Evolutionary conservation across 495 filamentous ascomycete species (phyloP), one percentile per base, ranked within the genome.

Genomic region (Aspergillus diversus): DNA sequence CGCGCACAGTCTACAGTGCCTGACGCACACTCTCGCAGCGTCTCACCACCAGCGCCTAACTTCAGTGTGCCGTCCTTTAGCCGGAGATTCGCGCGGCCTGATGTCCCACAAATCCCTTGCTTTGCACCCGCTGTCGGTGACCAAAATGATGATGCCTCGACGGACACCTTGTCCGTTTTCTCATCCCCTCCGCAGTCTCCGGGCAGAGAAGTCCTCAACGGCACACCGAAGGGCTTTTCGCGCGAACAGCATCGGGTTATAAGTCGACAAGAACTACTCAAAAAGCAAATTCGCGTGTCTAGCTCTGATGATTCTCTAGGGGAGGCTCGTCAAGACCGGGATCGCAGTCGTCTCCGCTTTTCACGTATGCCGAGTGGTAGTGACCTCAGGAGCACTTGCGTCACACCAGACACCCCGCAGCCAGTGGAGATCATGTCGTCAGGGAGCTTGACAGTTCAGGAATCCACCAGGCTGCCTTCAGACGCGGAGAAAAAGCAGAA

Each of bases 21-120:
- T 13, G 75, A 80, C 21, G 49, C 66, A 7, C 48, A 71, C 1
- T 47, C 68, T n/a, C 73, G 74, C 46, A 68, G 77, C 59, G 63
- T 74, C 8, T 82, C 79, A 0, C 74, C 76, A 1, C 73, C 80
- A 21, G 75, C 80, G 7, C 80, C 80, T 2, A 83, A 84, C 61
- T 84, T 83, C 57, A 84, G 81, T 58, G 80, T 84, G 32, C 81
- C 81, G 15, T 76, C 71, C 5, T 83, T 83, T 55, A 83, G 79
- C 72, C 78, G 73, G 64, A 75, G 77, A 55, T 81, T 79, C 46
- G 68, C 74, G 5, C 66, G 69, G 48, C 59, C 61, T 2, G 71
- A 69, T 6, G 32, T 59, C 13, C 51, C 65, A 1, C 71, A 72
- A 31, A 47, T 46, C 15, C 60, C 69, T 33, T 64, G 64, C 3